Evolutionary conservation across 139 green algal species (phyloP).

Genomic region (Chlorella sorokiniana): DNA sequence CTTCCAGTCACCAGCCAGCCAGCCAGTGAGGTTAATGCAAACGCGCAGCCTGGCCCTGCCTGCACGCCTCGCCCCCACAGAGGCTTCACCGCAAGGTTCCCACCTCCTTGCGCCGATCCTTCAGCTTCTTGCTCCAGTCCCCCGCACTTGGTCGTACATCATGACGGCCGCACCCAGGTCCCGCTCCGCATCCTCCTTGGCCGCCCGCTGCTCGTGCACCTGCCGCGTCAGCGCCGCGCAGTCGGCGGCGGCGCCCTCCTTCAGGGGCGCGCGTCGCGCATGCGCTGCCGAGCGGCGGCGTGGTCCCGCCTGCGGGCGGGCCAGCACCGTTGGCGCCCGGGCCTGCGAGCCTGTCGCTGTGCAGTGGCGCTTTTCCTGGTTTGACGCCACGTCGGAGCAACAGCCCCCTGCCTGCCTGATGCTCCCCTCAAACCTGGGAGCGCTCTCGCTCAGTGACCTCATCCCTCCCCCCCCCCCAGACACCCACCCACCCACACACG

Average conservation of each 20-base stretch:
- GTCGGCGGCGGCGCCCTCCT: conserved; percentile 73
- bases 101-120: conserved; percentile 74
- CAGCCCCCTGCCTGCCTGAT: no score
- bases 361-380: no score
- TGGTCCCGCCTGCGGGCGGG: conserved; percentile 69
- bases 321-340: no score
- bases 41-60: background rate
- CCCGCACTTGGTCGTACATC: conserved; percentile 67
- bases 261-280: conserved; percentile 65
- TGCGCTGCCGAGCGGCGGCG: conserved; percentile 69
- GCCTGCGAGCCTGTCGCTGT: no score
- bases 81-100: no score
- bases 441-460: no score
- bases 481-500: background rate
- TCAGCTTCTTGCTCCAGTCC: conserved; percentile 61
- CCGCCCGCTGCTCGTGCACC: conserved; percentile 71
- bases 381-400: no score
- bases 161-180: conserved; percentile 62
- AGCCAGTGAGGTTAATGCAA: background rate
- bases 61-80: background rate
- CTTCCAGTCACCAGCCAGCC: background rate
- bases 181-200: conserved; percentile 77
- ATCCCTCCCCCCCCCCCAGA: background rate
- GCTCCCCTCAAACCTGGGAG: no score
- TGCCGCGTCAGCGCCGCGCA: conserved; percentile 63